Evolutionary conservation across 2,329 filamentous ascomycete species (phyloP).

Genomic region (Aspergillus aculeatinus): DNA sequence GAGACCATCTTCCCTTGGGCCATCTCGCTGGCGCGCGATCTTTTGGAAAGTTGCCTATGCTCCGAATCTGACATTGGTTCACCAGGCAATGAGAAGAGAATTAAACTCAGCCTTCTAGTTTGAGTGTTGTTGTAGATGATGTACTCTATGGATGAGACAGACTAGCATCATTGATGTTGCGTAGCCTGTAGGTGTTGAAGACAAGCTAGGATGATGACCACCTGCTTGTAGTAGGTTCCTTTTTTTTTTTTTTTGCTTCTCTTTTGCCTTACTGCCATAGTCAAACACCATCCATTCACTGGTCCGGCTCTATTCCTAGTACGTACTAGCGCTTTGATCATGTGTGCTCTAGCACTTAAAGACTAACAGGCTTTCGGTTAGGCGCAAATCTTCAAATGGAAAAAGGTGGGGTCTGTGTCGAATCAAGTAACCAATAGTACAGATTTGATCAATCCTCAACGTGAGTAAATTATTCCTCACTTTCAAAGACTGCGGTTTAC

Average conservation of each 20-base stretch:
- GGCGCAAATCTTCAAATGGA: neutral
- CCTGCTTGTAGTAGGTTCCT: neutral
- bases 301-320: neutral
- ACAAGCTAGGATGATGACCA: neutral
- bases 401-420: neutral
- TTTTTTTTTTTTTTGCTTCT: neutral
- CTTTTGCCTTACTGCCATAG: neutral
- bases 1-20: conserved; percentile 23
- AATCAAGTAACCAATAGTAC: neutral
- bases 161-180: neutral
- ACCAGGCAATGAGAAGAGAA: neutral
- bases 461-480: neutral
- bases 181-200: neutral
- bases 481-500: neutral
- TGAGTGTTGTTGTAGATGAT: neutral
- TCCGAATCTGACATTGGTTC: conserved; percentile 20
- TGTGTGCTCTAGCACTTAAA: too few species aligned
- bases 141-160: neutral
- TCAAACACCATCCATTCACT: neutral
- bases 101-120: neutral
- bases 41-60: conserved; percentile 28
- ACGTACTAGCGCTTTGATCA: neutral
- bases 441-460: neutral
- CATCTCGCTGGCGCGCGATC: conserved; percentile 31
- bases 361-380: neutral